Evolutionary conservation across 2,329 filamentous ascomycete genomes (phyloP), one percentile per base, ranked within the genome.

Genomic region (Fusarium veterinarium): DNA sequence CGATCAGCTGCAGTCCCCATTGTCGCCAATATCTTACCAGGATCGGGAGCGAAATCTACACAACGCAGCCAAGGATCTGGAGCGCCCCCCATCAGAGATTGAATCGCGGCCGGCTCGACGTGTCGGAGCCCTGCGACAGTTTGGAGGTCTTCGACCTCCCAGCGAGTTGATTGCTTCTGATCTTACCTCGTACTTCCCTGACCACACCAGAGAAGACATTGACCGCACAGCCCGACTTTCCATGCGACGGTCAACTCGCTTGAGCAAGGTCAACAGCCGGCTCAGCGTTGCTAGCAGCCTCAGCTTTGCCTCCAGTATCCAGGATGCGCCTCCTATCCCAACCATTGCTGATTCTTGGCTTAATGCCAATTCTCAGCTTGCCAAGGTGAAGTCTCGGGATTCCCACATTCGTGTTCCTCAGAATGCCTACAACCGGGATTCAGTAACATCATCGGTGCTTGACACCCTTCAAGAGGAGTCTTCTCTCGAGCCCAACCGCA

Each of bases 121-220:
- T 66, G 90, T 90, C 78, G 86, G 71, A 25, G 63, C 90, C 33
- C 85, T 95, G 49, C 91, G 93, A 73, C 92, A 93, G 73, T 98
- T 98, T 83, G 96, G 97, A 77, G 95, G 95, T 38, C 91, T 96
- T 72, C 89, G 96, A 76, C 96, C 96, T 23, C 96, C 96, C 3
- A 98, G 95, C 84, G 96, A 99, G 84, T 89, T 99, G 80, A 99
- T 99, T 79, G 95, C 95, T 31, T 97, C 96, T 28, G 96, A 99
- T 80, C 86, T 99, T 67, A 96, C 94, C 3, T 97, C 95, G 0
- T 99, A 98, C 85, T 99, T 99, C 87, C 96, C 96, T 0, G 95
- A 97, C 78, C 95, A 98, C 77, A 91, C 95, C 55, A 91, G 94
- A 62, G 95, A 97, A 80, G 94, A 97, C 76, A 98, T 99, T 79